phyloP scores from a whole-genome alignment of 2,329 filamentous ascomycete species.

The Cercospora canescens region DNA sequence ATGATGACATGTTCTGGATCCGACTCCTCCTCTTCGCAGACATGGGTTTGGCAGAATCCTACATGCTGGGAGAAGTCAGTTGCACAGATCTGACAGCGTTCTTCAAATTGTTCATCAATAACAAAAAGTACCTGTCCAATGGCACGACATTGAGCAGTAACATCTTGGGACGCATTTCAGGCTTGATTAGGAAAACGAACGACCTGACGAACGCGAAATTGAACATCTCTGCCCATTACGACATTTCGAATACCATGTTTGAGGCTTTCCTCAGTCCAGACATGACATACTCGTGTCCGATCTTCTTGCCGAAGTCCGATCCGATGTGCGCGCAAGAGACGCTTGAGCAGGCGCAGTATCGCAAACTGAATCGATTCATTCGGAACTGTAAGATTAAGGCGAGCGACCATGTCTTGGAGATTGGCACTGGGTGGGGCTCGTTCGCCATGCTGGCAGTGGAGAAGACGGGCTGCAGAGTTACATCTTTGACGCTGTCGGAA shows the following conservation, averaged over 20 bases:
- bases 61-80: constrained; percentile 71
- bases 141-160: constrained; percentile 63
- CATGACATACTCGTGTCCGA: constrained; percentile 74
- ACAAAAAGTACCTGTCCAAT: constrained; percentile 57
- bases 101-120: constrained; percentile 70
- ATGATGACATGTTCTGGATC: constrained; percentile 70
- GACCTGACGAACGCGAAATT: constrained; percentile 57
- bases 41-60: constrained; percentile 73
- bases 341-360: constrained; percentile 65
- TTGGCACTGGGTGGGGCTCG: constrained; percentile 74
- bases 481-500: constrained; percentile 65
- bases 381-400: constrained; percentile 63
- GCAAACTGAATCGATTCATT: constrained; percentile 67
- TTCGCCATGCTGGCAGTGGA: constrained; percentile 70
- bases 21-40: constrained; percentile 68
- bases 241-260: constrained; percentile 76
- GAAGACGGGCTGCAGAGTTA: constrained; percentile 67
- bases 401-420: constrained; percentile 70
- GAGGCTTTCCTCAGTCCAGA: constrained; percentile 71
- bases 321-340: constrained; percentile 52
- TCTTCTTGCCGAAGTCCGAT: constrained; percentile 57
- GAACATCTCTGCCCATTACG: constrained; percentile 72
- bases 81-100: constrained; percentile 67
- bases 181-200: constrained; percentile 51
- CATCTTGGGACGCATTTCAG: constrained; percentile 58